Evolutionary conservation across 306 rosid genomes (phyloP).

Genomic region (Pterocarpus macrocarpus): DNA sequence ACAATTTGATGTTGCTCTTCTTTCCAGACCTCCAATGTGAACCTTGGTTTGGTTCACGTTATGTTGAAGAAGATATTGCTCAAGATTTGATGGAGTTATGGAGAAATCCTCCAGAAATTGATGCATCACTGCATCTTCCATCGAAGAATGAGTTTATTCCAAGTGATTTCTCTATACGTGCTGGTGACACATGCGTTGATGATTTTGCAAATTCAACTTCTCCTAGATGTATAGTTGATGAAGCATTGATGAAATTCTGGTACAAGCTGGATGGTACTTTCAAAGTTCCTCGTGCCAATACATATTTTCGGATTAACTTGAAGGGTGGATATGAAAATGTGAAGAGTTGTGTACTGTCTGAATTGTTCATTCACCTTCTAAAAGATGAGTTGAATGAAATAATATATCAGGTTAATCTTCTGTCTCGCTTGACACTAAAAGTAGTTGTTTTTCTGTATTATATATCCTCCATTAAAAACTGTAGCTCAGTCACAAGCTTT

Average conservation of each 20-base stretch:
- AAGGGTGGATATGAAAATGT: conserved; percentile 77
- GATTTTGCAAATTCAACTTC: conserved; percentile 56
- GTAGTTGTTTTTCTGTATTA: neutral
- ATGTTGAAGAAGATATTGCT: conserved; percentile 77
- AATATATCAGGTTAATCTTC: conserved; percentile 82
- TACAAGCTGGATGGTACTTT: conserved; percentile 82
- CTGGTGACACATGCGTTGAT: conserved; percentile 45
- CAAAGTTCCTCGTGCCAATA: conserved; percentile 92
- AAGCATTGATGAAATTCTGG: conserved; percentile 90
- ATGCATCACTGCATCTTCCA: conserved; percentile 83
- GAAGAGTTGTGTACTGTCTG: conserved; percentile 75
- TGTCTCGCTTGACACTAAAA: conserved; percentile 32
- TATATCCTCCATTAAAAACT: neutral
- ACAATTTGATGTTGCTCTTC: conserved; percentile 38
- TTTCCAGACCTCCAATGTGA: conserved; percentile 73
- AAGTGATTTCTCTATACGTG: conserved; percentile 80
- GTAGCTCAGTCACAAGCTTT: neutral
- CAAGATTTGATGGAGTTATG: conserved; percentile 75
- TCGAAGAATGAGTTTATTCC: conserved; percentile 94
- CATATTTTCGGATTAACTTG: conserved; percentile 88
- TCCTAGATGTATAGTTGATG: conserved; percentile 86
- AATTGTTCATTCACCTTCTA: conserved; percentile 81
- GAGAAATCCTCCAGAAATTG: conserved; percentile 83
- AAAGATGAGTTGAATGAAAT: conserved; percentile 91
- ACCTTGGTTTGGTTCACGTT: conserved; percentile 95